Evolutionary conservation across 768 basidiomycete species (phyloP), one percentile per base, ranked within the genome.

Genomic region (Sporobolomyces phaffii): DNA sequence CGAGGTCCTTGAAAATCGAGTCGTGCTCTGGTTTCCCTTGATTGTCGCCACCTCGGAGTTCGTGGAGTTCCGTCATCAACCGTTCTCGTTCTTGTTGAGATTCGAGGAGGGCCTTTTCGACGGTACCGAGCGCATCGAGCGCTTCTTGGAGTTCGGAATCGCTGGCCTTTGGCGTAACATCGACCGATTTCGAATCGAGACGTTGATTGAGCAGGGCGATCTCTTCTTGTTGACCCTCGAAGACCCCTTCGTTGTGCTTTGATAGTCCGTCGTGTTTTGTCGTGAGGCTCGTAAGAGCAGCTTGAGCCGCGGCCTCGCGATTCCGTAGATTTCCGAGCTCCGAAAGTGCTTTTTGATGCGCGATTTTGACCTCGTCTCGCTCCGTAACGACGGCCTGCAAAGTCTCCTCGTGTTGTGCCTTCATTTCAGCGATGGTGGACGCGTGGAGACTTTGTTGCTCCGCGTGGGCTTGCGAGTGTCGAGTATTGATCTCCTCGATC

Each of bases 1-100:
- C 89, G 38, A 91, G 80, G 74, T 92, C 89, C 26, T 83, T 81
- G 14, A 83, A 84, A 41, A 90, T 81, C 22, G 87, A 86, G 72
- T 89, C 84, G 44, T 85, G 86, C 72, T 87, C 86, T 11, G 88
- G 87, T 56, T 62, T 38, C 41, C 54, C 40, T 38, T 22, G 47
- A 36, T 33, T 40, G 28, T 33, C 52, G 28, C 56, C 63, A 47
- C 44, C 64, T n/a, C 43, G 41, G 6, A 66, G 53, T n/a, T 70
- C 51, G 14, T 64, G 45, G 8, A 68, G n/a, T 28, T 73, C 64
- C 7, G 48, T 15, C 34, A 68, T 36, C 28, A 72, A 60, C 1
- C 74, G 68, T 29, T 64, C 72, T 4, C 67, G 65, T 54, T 74
- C 73, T 41, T 68, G 58, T 41, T 73, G 74, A 18, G 68, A 70